phyloP scores from a whole-genome alignment of 2,329 filamentous ascomycete genomes.

The Fusarium marasasianum region DNA sequence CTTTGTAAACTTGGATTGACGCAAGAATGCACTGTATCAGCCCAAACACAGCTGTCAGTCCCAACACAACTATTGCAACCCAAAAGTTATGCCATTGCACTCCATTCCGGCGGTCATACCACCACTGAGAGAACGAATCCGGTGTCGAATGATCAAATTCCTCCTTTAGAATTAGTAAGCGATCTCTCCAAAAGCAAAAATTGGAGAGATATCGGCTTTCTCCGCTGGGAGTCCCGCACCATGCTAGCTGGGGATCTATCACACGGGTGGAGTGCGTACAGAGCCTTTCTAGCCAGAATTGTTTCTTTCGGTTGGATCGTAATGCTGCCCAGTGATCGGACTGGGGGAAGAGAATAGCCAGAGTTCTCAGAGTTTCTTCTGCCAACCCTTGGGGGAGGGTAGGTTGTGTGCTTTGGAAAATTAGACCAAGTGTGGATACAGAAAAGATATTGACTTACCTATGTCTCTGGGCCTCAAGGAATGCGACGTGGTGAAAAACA shows the following conservation, averaged over 20 bases:
- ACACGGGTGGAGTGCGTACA: rapidly evolving
- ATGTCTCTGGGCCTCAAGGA: rapidly evolving
- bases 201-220: neutral
- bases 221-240: neutral
- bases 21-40: neutral
- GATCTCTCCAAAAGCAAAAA: neutral
- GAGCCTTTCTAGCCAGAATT: neutral
- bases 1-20: neutral
- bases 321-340: neutral
- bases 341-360: rapidly evolving
- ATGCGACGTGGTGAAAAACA: rapidly evolving
- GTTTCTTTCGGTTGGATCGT: rapidly evolving
- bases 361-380: rapidly evolving
- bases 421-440: too few species aligned
- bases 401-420: too few species aligned
- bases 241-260: neutral
- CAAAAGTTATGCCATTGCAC: neutral
- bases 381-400: rapidly evolving
- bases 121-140: neutral
- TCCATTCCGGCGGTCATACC: neutral
- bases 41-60: neutral
- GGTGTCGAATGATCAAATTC: neutral
- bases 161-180: rapidly evolving
- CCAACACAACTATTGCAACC: neutral
- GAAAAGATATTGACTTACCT: neutral